These are phyloP conservation scores for Akanthomyces lecanii DNA, from an alignment of 2,329 filamentous ascomycete genomes.

Conservation along the genomic window DNA sequence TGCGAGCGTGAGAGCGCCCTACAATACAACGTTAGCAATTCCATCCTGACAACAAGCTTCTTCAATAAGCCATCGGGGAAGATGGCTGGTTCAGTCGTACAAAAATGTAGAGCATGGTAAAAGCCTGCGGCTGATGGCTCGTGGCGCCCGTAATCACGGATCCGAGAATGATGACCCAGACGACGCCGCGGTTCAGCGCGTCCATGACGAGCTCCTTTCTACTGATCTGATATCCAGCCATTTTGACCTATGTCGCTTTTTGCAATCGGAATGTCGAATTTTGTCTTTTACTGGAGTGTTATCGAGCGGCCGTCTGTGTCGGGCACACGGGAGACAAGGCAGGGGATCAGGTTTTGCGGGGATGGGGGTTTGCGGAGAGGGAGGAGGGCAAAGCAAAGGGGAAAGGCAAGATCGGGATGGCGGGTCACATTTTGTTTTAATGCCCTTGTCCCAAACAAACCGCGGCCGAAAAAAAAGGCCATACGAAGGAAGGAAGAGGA, in stretches of 20 bases:
- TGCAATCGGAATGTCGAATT: neutral
- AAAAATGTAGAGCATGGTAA: conserved; percentile 15
- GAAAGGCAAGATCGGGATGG: neutral
- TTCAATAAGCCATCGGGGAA: no score
- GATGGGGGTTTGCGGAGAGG: neutral
- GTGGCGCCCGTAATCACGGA: conserved; percentile 10
- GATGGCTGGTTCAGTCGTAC: neutral
- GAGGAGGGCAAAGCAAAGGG: neutral
- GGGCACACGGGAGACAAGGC: neutral
- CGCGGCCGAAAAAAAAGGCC: neutral
- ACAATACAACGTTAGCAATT: neutral
- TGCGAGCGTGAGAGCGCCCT: neutral
- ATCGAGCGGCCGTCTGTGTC: neutral
- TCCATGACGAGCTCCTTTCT: conserved; percentile 9
- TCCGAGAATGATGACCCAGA: conserved; percentile 1
- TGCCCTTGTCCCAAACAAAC: neutral
- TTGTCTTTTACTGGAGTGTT: neutral
- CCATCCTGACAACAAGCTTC: neutral
- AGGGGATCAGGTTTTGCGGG: neutral
- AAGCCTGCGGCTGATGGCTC: conserved; percentile 11
- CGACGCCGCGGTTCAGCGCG: conserved; percentile 9
- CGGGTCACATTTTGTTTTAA: conserved; percentile 6
- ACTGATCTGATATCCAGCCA: neutral
- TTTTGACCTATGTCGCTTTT: neutral
- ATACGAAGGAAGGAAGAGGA: neutral